phyloP scores from a whole-genome alignment of 768 basidiomycete genomes.

The Cubamyces lactineus region DNA sequence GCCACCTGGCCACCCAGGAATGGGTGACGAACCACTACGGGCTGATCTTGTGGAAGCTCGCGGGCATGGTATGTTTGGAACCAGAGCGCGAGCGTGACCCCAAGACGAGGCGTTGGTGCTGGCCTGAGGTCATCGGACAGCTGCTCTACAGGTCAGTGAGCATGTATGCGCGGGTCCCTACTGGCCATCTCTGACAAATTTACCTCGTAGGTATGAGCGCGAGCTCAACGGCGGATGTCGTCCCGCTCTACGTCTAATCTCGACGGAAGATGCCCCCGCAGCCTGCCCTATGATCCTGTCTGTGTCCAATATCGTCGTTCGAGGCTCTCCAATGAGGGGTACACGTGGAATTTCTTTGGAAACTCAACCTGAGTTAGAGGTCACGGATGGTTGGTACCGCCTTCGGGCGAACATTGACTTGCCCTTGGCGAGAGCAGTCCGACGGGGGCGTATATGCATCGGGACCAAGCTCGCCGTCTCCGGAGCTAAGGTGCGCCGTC shows the following conservation, averaged over 20 bases:
- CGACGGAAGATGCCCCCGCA: constrained; percentile 81
- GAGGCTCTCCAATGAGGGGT: constrained; percentile 45
- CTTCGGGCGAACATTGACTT: constrained; percentile 77
- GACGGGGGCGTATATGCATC: constrained; percentile 63
- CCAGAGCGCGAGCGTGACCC: constrained; percentile 58
- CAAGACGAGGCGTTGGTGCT: constrained; percentile 70
- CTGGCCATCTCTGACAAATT: constrained; percentile 34
- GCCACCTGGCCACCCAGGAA: constrained; percentile 63
- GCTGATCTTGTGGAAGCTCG: constrained; percentile 92
- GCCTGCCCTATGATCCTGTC: constrained; percentile 84
- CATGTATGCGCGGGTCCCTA: background rate
- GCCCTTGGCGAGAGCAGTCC: constrained; percentile 70
- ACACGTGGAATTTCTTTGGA: constrained; percentile 43
- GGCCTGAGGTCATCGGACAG: constrained; percentile 80
- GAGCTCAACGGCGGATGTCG: constrained; percentile 80
- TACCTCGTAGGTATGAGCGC: constrained; percentile 78
- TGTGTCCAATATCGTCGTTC: constrained; percentile 66
- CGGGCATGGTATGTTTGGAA: constrained; percentile 77
- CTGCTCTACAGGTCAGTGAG: constrained; percentile 75
- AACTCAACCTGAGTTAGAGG: constrained; percentile 68
- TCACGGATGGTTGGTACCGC: constrained; percentile 98
- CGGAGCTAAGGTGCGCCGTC: constrained; percentile 70
- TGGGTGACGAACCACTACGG: constrained; percentile 96
- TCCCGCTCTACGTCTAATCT: constrained; percentile 79
- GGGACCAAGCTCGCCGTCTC: constrained; percentile 85